Evolutionary conservation across 2,329 filamentous ascomycete species (phyloP).

Genomic region (Botrytis deweyae): DNA sequence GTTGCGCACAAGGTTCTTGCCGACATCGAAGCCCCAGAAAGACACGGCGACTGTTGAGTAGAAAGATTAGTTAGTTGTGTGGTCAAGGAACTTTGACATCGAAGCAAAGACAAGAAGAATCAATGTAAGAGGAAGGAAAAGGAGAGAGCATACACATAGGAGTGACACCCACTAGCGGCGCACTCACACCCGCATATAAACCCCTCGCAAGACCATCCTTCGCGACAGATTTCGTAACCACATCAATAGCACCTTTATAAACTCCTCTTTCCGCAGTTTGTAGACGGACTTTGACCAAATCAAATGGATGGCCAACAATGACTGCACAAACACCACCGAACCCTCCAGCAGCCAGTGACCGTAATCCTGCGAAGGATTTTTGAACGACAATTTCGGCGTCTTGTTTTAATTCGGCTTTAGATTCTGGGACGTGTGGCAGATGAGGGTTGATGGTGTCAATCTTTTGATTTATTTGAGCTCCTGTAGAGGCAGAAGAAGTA

Average conservation of each 20-base stretch:
- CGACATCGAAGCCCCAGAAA: conserved; percentile 89
- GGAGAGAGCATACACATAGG: conserved; percentile 82
- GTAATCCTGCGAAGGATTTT: conserved; percentile 58
- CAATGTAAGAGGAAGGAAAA: not conserved
- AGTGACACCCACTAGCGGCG: conserved; percentile 91
- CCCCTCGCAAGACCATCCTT: conserved; percentile 78
- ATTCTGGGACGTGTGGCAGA: conserved; percentile 39
- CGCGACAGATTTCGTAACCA: conserved; percentile 83
- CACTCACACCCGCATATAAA: conserved; percentile 94
- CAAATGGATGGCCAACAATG: conserved; percentile 92
- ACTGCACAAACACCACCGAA: conserved; percentile 94
- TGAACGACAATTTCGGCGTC: conserved; percentile 34
- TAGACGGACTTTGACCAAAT: conserved; percentile 94
- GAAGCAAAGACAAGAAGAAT: not conserved
- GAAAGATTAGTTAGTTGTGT: conserved; percentile 21
- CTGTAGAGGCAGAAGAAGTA: conserved; percentile 24
- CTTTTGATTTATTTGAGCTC: conserved; percentile 34
- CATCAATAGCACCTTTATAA: conserved; percentile 87
- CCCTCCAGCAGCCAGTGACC: conserved; percentile 84
- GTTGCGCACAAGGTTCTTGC: conserved; percentile 79
- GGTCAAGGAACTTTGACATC: not conserved
- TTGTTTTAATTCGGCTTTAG: conserved; percentile 39
- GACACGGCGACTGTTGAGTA: conserved; percentile 61
- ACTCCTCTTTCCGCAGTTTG: conserved; percentile 95
- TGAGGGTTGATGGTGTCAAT: conserved; percentile 35